These are phyloP conservation scores for Neurospora tetraspora DNA, from an alignment of 495 filamentous ascomycete species.

Conservation along the genomic window DNA sequence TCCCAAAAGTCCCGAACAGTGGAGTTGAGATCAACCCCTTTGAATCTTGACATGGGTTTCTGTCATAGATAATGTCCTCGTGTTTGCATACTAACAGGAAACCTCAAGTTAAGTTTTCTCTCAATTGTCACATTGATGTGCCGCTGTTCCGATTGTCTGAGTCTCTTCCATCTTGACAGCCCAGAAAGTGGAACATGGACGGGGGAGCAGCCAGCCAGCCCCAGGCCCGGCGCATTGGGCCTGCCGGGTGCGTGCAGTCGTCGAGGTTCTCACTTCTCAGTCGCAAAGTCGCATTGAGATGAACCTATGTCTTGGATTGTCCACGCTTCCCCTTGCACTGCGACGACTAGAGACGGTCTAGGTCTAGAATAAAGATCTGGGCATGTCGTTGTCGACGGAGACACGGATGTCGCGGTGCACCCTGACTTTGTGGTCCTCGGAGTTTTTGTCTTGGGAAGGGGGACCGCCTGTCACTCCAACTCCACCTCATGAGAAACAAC, in stretches of 20 bases:
- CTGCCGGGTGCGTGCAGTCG: background rate
- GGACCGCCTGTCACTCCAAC: background rate
- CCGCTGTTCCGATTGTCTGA: background rate
- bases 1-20: background rate
- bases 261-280: background rate
- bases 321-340: background rate
- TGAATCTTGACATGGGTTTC: background rate
- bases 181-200: background rate
- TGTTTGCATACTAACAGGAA: background rate
- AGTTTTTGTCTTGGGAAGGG: background rate
- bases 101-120: background rate
- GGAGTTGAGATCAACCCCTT: background rate
- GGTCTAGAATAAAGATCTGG: background rate
- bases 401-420: background rate
- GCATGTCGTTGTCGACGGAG: background rate
- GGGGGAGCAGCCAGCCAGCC: background rate
- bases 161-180: background rate
- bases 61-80: background rate
- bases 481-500: background rate
- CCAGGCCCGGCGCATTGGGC: background rate
- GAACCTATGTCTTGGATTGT: background rate
- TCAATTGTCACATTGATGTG: background rate
- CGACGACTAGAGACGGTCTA: background rate
- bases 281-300: background rate
- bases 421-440: background rate